Evolutionary conservation across 495 filamentous ascomycete genomes (phyloP).

Genomic region (Sphaerosporella brunnea): DNA sequence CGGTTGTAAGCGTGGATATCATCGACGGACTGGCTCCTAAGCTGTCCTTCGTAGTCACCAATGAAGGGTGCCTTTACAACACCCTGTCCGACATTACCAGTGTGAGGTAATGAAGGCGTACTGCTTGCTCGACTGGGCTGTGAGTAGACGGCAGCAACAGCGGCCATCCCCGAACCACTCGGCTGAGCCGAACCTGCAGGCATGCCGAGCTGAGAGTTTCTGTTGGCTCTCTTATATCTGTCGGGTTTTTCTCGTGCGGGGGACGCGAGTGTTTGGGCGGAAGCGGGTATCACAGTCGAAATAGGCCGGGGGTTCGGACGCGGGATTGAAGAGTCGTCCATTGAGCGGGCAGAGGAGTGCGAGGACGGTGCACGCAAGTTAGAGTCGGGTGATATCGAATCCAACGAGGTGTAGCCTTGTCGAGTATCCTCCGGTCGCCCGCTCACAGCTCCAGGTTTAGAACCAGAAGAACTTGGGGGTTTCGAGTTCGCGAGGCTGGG

Average conservation of each 20-base stretch:
- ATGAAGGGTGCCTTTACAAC: slow-evolving; percentile 25
- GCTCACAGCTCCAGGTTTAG: slow-evolving; percentile 8
- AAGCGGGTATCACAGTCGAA: slow-evolving; percentile 34
- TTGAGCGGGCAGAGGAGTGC: slow-evolving; percentile 25
- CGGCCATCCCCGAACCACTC: slow-evolving; percentile 30
- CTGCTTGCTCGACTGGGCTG: slow-evolving; percentile 25
- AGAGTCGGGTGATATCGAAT: slow-evolving; percentile 5
- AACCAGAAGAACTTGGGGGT: slow-evolving; percentile 8
- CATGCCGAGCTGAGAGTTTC: slow-evolving; percentile 8
- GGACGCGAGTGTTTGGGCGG: slow-evolving; percentile 32
- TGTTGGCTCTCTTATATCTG: slow-evolving; percentile 33
- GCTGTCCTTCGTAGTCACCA: slow-evolving; percentile 26
- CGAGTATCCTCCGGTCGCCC: slow-evolving; percentile 28
- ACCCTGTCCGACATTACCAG: slow-evolving; percentile 19
- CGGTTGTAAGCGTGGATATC: slow-evolving; percentile 30
- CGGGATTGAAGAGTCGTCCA: slow-evolving; percentile 25
- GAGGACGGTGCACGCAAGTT: slow-evolving; percentile 17
- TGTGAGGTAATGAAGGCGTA: slow-evolving; percentile 19
- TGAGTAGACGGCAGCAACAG: slow-evolving; percentile 29
- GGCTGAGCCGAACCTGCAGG: slow-evolving; percentile 28
- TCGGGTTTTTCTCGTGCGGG: slow-evolving; percentile 44
- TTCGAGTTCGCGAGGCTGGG: slow-evolving; percentile 42
- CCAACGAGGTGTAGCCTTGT: slow-evolving; percentile 9
- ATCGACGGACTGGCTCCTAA: slow-evolving; percentile 27
- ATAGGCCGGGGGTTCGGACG: slow-evolving; percentile 30